Evolutionary conservation across 495 filamentous ascomycete species (phyloP).

Genomic region (Penicillium roqueforti): DNA sequence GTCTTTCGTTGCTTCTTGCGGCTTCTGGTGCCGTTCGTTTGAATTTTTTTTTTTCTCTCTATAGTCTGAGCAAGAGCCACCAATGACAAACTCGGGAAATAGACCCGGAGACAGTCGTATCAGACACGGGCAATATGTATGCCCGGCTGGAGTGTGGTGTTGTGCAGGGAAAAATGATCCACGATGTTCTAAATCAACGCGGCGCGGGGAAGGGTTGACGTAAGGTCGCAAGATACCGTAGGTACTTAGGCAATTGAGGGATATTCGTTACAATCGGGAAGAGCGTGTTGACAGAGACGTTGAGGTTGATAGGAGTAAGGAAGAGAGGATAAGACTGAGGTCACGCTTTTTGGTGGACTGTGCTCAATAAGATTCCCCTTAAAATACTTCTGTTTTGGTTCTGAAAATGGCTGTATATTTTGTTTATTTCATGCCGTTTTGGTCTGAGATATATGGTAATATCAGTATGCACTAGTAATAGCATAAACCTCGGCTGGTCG

Average conservation of each 20-base stretch:
- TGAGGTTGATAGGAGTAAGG: neutral
- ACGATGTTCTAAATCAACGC: neutral
- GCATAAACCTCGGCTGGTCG: no score
- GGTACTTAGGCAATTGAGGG: neutral
- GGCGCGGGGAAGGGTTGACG: neutral
- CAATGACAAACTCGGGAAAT: no score
- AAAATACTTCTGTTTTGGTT: no score
- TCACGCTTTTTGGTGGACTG: no score
- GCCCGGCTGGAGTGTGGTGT: neutral
- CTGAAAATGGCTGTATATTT: no score
- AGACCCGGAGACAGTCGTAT: neutral
- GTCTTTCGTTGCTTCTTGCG: neutral
- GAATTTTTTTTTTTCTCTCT: neutral
- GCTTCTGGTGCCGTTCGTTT: neutral
- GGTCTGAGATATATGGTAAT: no score
- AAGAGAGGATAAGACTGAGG: conserved; percentile 2
- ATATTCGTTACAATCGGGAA: neutral
- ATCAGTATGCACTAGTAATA: no score
- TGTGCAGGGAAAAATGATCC: neutral
- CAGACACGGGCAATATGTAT: neutral
- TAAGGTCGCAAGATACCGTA: neutral
- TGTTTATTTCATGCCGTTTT: no score
- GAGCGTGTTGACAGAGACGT: neutral
- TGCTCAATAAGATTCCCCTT: no score
- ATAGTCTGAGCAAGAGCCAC: neutral